These are phyloP conservation scores for Trametes cubensis DNA, from an alignment of 768 basidiomycete genomes.

Conservation along the genomic window DNA sequence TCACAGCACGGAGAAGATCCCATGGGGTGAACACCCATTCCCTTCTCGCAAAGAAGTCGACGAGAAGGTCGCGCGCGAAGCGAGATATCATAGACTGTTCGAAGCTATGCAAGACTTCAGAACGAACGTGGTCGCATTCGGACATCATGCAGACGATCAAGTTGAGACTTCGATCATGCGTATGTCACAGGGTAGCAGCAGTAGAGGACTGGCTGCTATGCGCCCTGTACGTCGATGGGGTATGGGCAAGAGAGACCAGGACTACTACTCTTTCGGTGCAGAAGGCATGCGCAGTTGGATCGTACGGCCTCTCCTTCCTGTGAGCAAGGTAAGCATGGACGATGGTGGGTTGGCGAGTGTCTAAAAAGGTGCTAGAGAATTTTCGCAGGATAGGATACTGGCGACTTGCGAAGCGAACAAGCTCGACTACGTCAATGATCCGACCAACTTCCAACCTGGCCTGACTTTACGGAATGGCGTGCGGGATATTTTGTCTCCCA, in stretches of 20 bases:
- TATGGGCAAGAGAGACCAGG: constrained; percentile 56
- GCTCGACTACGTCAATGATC: constrained; percentile 65
- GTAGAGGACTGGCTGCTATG: constrained; percentile 70
- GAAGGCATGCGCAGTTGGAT: constrained; percentile 71
- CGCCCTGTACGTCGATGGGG: constrained; percentile 69
- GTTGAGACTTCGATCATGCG: constrained; percentile 81
- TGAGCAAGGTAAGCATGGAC: constrained; percentile 59
- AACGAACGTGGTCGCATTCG: constrained; percentile 57
- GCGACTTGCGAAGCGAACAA: constrained; percentile 70
- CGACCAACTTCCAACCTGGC: constrained; percentile 74
- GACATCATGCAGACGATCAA: constrained; percentile 83
- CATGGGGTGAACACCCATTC: constrained; percentile 60
- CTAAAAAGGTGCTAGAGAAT: not conserved
- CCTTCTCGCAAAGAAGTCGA: constrained; percentile 51
- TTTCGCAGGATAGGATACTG: constrained; percentile 71
- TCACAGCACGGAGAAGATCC: constrained; percentile 51
- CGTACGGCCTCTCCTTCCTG: constrained; percentile 66
- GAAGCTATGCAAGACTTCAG: constrained; percentile 44
- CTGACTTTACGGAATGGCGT: constrained; percentile 75
- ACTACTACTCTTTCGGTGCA: constrained; percentile 43
- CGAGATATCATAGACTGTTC: constrained; percentile 54
- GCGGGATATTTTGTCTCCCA: constrained; percentile 46
- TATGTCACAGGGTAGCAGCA: constrained; percentile 56
- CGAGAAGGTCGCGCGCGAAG: constrained; percentile 57
- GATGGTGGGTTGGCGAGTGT: not conserved